phyloP scores from a whole-genome alignment of 805 yeast genomes.

The Teunomyces lycoperdinae region DNA sequence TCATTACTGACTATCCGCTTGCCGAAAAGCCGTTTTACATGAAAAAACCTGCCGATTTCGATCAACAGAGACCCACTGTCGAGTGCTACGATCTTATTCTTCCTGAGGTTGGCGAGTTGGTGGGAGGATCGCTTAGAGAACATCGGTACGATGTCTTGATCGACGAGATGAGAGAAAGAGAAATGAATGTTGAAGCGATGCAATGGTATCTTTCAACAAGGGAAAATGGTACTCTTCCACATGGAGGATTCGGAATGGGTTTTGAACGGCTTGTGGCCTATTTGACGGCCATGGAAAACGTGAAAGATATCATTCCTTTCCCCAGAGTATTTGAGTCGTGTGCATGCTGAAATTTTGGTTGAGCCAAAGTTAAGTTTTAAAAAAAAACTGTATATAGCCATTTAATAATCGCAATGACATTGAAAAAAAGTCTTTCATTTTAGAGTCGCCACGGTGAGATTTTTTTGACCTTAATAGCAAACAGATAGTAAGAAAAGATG shows the following conservation, averaged over 20 bases:
- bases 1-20: slow-evolving; percentile 85
- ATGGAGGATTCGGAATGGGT: slow-evolving; percentile 97
- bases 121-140: slow-evolving; percentile 94
- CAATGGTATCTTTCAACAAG: slow-evolving; percentile 81
- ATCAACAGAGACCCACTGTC: slow-evolving; percentile 52
- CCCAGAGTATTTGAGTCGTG: slow-evolving; percentile 61
- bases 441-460: background rate
- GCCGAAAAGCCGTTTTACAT: slow-evolving; percentile 87
- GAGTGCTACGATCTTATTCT: slow-evolving; percentile 87
- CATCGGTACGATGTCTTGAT: slow-evolving; percentile 50
- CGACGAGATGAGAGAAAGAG: slow-evolving; percentile 47
- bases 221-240: slow-evolving; percentile 79
- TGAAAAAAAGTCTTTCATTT: background rate
- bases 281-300: slow-evolving; percentile 69
- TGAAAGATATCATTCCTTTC: slow-evolving; percentile 84
- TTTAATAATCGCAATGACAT: background rate
- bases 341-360: slow-evolving; percentile 20
- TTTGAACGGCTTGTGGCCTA: slow-evolving; percentile 81
- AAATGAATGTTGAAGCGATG: slow-evolving; percentile 59
- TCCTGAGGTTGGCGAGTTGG: slow-evolving; percentile 90
- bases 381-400: slow-evolving; percentile 1
- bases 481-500: slow-evolving; percentile 46
- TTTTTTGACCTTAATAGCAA: no score
- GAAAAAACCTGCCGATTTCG: slow-evolving; percentile 49
- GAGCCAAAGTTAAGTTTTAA: no score